Percentiles rank a stretch among this genome's conserved stretches.
These are phyloP conservation scores for Eucalyptus lansdowneana DNA, from an alignment of 345 rosid species.

Conservation along the genomic window DNA sequence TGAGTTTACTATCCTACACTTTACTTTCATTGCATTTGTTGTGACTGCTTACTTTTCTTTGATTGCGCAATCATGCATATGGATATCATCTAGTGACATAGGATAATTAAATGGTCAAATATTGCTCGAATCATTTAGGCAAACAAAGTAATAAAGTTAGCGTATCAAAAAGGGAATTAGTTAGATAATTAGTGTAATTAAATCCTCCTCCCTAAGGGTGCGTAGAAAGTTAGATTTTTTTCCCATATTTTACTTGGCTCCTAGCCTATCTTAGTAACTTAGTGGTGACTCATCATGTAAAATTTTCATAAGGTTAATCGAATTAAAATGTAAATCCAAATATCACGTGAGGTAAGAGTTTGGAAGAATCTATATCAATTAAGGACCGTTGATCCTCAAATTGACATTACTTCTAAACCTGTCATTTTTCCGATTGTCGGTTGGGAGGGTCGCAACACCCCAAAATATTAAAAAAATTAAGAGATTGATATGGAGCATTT, in stretches of 20 bases:
- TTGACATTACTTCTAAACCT: not conserved
- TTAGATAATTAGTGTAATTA: not conserved
- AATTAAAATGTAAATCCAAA: not conserved
- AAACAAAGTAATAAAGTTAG: slow-evolving; percentile 20
- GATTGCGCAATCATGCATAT: not conserved
- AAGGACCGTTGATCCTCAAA: not conserved
- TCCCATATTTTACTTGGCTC: accelerated
- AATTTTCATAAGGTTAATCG: not conserved
- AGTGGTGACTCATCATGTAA: accelerated
- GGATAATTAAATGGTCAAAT: not conserved
- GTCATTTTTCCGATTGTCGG: accelerated
- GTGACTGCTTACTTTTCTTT: no score
- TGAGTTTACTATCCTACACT: no score
- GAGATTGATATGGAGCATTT: no score
- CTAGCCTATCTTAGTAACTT: accelerated
- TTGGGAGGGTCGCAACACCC: accelerated
- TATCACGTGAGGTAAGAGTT: accelerated
- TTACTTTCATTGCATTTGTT: no score
- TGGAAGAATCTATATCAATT: accelerated
- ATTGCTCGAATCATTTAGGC: not conserved
- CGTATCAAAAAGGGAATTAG: accelerated
- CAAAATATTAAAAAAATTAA: no score
- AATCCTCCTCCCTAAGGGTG: accelerated
- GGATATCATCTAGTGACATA: not conserved
- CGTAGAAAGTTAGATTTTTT: not conserved